Evolutionary conservation across 441 rosid genomes (phyloP), one percentile per base, ranked within the genome.

Genomic region (Populus hybrid): DNA sequence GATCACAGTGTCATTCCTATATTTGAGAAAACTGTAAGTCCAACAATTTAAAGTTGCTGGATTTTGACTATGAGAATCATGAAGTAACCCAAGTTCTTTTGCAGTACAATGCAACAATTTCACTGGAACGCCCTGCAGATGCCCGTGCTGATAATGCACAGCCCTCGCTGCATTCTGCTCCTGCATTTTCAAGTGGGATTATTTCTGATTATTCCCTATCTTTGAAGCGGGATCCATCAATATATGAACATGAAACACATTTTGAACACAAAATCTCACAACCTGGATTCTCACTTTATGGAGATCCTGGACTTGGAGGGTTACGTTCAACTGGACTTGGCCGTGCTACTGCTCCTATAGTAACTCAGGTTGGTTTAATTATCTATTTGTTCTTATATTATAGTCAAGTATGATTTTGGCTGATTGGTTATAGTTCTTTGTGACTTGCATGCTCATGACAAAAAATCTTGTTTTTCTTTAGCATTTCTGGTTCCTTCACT

Each of bases 1-100:
- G 91, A 88, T 86, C 89, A 85, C 16, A 86, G 86, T 7, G 87
- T 88, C 63, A 69, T 90, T 77, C 93, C 91, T 59, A 66, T 90
- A 56, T 90, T 88, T 81, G 93, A 90, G 78, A 86, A 84, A 76
- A 75, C 65, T 28, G 93, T 88, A 84, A 82, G 89, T 79, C 61
- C 29, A 28, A 42, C 56, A 71, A 74, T 69, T 20, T 45, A 77
- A 68, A 29, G 29, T 28, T 69, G 10, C 50, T 68, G 56, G 64
- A 2, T 64, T 38, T 11, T 26, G n/a, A 26, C 35, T 38, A n/a
- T 36, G 28, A 42, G 56, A 53, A 36, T 74, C 35, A 11, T 67
- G 50, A 64, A 76, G 36, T 82, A 72, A 79, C 29, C 70, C 18
- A 20, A 76, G 12, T 10, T 29, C 61, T 5, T 53, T 80, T 78